These are phyloP conservation scores for Stemphylium lycopersici DNA, from an alignment of 2,329 filamentous ascomycete genomes.

Conservation along the genomic window DNA sequence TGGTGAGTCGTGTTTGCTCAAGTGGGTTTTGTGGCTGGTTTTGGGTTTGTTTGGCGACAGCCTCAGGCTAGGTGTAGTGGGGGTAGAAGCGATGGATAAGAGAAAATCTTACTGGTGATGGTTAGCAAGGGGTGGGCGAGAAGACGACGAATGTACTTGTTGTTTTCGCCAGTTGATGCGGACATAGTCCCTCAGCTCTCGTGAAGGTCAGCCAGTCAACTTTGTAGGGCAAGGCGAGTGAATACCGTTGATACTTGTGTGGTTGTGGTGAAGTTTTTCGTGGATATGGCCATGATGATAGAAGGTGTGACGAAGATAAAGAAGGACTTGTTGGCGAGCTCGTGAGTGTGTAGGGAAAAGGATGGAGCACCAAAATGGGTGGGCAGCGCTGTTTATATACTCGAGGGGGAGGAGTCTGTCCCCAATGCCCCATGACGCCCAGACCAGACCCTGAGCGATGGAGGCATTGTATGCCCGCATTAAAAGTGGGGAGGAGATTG, in stretches of 20 bases:
- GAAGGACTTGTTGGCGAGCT: not conserved
- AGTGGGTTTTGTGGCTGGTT: not conserved
- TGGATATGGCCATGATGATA: not conserved
- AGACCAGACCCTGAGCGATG: not conserved
- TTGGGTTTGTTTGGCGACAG: not conserved
- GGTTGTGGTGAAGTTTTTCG: not conserved
- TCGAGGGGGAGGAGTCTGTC: not conserved
- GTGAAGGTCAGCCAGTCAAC: not conserved
- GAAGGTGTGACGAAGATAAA: not conserved
- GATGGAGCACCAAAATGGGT: not conserved
- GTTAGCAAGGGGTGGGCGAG: not conserved
- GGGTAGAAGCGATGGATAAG: not conserved
- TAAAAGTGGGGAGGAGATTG: constrained; percentile 9
- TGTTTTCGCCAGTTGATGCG: not conserved
- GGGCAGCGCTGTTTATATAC: constrained; percentile 11
- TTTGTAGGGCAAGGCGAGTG: not conserved
- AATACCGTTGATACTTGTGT: not conserved
- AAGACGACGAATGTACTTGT: constrained; percentile 1
- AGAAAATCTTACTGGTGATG: not conserved
- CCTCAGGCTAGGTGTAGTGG: not conserved
- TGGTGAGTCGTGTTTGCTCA: not conserved
- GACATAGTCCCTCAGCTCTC: not conserved
- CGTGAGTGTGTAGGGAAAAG: constrained; percentile 1
- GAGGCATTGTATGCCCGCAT: not conserved
- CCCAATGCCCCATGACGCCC: no score